Base-by-base conservation (phyloP, 1,284 basidiomycete species). In the Ceraceosorus guamensis region DNA sequence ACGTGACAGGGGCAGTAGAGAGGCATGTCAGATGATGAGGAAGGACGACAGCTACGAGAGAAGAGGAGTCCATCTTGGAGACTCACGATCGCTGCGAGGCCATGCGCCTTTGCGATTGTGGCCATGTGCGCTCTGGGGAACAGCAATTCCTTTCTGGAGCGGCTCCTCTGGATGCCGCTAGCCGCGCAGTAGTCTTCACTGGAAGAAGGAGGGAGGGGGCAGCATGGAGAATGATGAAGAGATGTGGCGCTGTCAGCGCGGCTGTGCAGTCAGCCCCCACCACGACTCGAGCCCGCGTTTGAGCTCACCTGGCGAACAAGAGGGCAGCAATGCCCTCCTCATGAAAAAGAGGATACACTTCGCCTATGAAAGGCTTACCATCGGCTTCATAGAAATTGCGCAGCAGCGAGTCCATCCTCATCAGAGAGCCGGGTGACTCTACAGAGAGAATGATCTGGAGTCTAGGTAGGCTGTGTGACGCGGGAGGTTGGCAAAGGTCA, bases 41-140 rank as follows among this genome's bases (percentile, higher is more conserved):
- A 41, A 41, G 33, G 48, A 55, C 34, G 6, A 32, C 14, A 35
- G 52, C 30, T n/a, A 32, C 24, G 18, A 14, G 33, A 8, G 4
- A 56, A 57, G 46, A 30, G 61, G 14, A 7, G 7, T 30, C 46
- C 30, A 34, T 41, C 39, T 32, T 14, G 16, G 75, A 11, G 56
- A 86, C 90, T 88, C 75, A 93, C 91, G 70, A 97, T 89, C 1
- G 91, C 88, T 43, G 86, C 83, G 1, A 95, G 79, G 0, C 83
- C 83, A 70, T 86, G 89, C 4, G 90, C 89, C 72, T 88, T 91
- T 10, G 92, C 90, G 0, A 85, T 83, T 30, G 88, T 83, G 7
- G 87, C 88, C 55, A 95, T 83, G 57, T 86, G 82, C 0, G 89
- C 89, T n/a, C 92, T 84, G 3, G 90, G 87, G 67, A 85, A 90